Conservation (phyloP, 192 early-diverging fungal species). For the Powellomyces hirtus region DNA sequence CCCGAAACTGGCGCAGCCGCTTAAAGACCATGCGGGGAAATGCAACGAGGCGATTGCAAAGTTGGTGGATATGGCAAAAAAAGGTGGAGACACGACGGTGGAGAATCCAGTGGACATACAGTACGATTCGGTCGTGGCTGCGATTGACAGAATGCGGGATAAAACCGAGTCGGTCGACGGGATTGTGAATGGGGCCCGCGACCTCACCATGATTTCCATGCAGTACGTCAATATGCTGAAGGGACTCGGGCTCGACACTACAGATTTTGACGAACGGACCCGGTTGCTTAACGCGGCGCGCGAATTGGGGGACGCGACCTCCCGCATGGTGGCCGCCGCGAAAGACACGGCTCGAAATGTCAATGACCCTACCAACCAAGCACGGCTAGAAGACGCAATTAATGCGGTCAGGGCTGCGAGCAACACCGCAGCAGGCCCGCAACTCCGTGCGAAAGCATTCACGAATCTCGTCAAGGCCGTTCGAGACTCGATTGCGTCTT, state of each 20-base stretch:
- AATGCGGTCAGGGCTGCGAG: constrained; percentile 8
- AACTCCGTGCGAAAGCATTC: constrained; percentile 38
- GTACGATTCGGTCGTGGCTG: constrained; percentile 43
- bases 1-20: constrained; percentile 13
- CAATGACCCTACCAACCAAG: constrained; percentile 23
- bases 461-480: constrained; percentile 43
- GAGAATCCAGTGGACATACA: constrained; percentile 40
- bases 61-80: constrained; percentile 47
- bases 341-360: constrained; percentile 41
- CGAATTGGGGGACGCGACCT: constrained; percentile 40
- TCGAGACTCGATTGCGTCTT: constrained; percentile 41
- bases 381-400: constrained; percentile 20
- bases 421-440: constrained; percentile 35
- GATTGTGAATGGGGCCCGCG: constrained; percentile 44
- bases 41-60: constrained; percentile 48
- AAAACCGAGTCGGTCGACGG: constrained; percentile 38
- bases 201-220: constrained; percentile 46
- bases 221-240: constrained; percentile 53
- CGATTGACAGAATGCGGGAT: constrained; percentile 39
- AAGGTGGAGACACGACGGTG: constrained; percentile 16
- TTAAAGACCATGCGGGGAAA: constrained; percentile 39
- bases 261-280: constrained; percentile 31
- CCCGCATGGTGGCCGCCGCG: constrained; percentile 47
- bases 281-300: constrained; percentile 40
- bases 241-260: constrained; percentile 22